These are phyloP conservation scores for Pelargonium nanum DNA, from an alignment of 345 rosid species.

Conservation along the genomic window DNA sequence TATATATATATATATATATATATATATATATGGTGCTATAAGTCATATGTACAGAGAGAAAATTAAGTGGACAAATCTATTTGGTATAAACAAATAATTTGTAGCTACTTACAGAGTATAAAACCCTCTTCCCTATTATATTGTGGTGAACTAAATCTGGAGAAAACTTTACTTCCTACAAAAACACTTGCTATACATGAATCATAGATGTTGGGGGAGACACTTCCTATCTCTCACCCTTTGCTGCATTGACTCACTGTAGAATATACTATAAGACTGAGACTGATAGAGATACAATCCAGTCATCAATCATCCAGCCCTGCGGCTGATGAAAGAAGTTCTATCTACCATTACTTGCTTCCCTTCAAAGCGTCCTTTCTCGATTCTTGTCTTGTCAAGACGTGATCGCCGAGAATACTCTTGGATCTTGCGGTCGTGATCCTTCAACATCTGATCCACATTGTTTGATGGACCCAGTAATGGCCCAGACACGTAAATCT, in stretches of 20 bases:
- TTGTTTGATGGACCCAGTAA: slow-evolving; percentile 61
- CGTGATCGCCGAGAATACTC: slow-evolving; percentile 49
- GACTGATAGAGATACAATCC: too few relatives aligned
- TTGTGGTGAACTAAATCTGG: not conserved
- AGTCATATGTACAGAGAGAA: too few relatives aligned
- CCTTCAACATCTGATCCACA: slow-evolving; percentile 84
- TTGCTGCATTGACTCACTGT: too few relatives aligned
- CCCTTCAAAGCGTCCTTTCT: slow-evolving; percentile 11
- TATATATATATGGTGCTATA: too few relatives aligned
- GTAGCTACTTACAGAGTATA: too few relatives aligned
- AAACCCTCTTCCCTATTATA: not conserved
- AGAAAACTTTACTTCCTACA: not conserved
- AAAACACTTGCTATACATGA: not conserved
- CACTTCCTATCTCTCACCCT: too few relatives aligned
- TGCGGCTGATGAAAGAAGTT: not conserved
- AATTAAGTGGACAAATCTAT: too few relatives aligned
- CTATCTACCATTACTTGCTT: not conserved
- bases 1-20: too few relatives aligned
- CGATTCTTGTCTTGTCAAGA: slow-evolving; percentile 27
- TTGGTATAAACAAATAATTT: too few relatives aligned
- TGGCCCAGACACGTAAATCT: slow-evolving; percentile 84
- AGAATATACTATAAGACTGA: too few relatives aligned
- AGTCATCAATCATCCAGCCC: too few relatives aligned
- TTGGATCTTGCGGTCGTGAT: slow-evolving; percentile 65
- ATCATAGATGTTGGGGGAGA: too few relatives aligned